Percentiles rank a stretch among this genome's conserved stretches.
These are phyloP conservation scores for Sporothrix luriei DNA, from an alignment of 2,329 filamentous ascomycete genomes.

Conservation along the genomic window DNA sequence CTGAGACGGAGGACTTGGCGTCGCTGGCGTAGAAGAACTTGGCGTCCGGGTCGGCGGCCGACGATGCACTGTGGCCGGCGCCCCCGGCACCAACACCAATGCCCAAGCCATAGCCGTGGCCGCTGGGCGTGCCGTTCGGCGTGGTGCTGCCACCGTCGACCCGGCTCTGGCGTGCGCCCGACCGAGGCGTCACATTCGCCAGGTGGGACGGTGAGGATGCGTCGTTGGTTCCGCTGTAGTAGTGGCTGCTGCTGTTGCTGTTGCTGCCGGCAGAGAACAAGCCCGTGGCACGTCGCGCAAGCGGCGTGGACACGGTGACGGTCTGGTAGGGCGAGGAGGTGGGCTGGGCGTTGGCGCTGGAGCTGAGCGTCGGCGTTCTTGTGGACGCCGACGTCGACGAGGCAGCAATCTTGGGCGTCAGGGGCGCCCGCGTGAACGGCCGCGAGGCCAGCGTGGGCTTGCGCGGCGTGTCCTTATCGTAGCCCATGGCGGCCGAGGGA, in stretches of 20 bases:
- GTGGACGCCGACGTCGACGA: conserved; percentile 12
- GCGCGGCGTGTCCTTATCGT: conserved; percentile 49
- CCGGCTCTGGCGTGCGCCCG: conserved; percentile 70
- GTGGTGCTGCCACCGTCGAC: conserved; percentile 70
- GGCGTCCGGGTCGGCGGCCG: conserved; percentile 48
- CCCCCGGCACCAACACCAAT: conserved; percentile 40
- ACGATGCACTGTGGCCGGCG: conserved; percentile 35
- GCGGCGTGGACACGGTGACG: conserved; percentile 48
- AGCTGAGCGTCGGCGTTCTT: not conserved
- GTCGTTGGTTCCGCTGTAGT: conserved; percentile 4
- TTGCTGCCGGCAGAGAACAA: conserved; percentile 34
- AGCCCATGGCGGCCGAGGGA: conserved; percentile 44
- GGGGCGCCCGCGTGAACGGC: conserved; percentile 52
- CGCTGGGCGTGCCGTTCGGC: conserved; percentile 62
- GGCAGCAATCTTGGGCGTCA: conserved; percentile 60
- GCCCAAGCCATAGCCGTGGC: conserved; percentile 45
- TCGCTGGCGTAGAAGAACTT: conserved; percentile 96
- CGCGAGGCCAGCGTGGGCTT: conserved; percentile 68
- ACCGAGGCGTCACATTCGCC: conserved; percentile 76
- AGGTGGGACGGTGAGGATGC: conserved; percentile 52
- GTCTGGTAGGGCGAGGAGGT: conserved; percentile 37
- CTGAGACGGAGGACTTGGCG: conserved; percentile 46
- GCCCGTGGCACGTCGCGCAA: conserved; percentile 43
- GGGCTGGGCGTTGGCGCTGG: not conserved
- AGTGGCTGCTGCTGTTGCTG: conserved; percentile 11